Evolutionary conservation across 331 rosid species (phyloP).

Genomic region (Quercus phellos): DNA sequence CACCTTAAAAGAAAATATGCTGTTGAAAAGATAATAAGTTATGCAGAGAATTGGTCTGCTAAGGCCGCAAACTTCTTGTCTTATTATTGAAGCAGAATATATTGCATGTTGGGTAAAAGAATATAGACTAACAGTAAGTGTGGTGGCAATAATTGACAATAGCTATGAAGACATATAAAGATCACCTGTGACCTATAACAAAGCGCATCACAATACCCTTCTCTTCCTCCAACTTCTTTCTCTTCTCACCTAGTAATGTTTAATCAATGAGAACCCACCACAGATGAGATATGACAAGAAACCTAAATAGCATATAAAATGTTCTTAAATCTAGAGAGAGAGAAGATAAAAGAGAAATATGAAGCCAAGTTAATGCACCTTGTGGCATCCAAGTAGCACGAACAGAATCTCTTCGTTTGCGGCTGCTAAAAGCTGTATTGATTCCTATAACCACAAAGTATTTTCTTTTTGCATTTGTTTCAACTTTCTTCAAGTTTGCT

Average conservation of each 20-base stretch:
- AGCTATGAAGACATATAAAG: conserved; percentile 13
- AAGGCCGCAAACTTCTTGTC: background rate
- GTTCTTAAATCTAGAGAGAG: background rate
- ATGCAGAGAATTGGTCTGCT: background rate
- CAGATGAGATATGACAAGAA: conserved; percentile 24
- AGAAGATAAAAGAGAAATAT: background rate
- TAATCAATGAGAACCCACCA: conserved; percentile 5
- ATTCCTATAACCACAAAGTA: conserved; percentile 80
- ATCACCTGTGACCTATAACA: conserved; percentile 86
- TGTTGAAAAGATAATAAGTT: background rate
- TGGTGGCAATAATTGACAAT: background rate
- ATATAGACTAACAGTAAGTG: background rate
- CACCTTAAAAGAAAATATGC: background rate
- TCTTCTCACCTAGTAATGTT: conserved; percentile 46
- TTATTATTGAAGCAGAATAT: background rate
- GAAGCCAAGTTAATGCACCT: conserved; percentile 42
- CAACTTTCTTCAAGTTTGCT: conserved; percentile 30
- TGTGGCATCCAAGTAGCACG: conserved; percentile 92
- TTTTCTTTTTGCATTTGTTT: conserved; percentile 49
- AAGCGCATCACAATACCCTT: conserved; percentile 80
- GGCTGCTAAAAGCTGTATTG: conserved; percentile 78
- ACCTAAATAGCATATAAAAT: background rate
- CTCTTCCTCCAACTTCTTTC: conserved; percentile 81
- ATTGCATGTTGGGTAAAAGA: background rate
- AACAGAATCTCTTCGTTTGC: conserved; percentile 75